Evolutionary conservation across 2,329 filamentous ascomycete species (phyloP).

Genomic region (Sordariomycetes sp.): DNA sequence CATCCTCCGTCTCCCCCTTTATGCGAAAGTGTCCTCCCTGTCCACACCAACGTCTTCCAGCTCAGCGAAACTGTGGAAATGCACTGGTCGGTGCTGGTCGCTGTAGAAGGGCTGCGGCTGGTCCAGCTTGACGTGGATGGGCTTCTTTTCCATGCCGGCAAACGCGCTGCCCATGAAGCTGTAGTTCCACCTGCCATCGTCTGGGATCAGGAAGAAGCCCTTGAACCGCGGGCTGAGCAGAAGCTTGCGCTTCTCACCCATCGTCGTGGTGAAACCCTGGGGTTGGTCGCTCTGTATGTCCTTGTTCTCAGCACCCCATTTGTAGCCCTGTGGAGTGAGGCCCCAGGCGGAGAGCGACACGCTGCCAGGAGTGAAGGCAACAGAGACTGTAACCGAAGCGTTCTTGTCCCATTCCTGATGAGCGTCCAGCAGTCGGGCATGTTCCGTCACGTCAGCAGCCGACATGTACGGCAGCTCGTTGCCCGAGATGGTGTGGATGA

Average conservation of each 20-base stretch:
- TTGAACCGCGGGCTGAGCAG: slow-evolving; percentile 87
- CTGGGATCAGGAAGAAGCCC: slow-evolving; percentile 93
- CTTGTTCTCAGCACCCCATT: slow-evolving; percentile 95
- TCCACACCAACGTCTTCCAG: slow-evolving; percentile 96
- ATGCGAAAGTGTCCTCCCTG: slow-evolving; percentile 86
- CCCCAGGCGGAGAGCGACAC: slow-evolving; percentile 93
- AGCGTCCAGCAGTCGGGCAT: slow-evolving; percentile 78
- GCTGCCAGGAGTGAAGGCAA: slow-evolving; percentile 92
- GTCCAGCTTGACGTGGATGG: slow-evolving; percentile 86
- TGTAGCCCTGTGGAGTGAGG: slow-evolving; percentile 84
- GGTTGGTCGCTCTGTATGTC: slow-evolving; percentile 89
- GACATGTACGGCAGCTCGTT: slow-evolving; percentile 97
- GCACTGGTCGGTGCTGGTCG: slow-evolving; percentile 81
- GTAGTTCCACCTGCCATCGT: slow-evolving; percentile 90
- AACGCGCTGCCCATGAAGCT: slow-evolving; percentile 94
- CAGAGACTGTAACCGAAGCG: slow-evolving; percentile 89
- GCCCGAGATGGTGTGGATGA: slow-evolving; percentile 92
- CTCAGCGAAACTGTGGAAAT: slow-evolving; percentile 97
- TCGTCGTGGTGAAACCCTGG: slow-evolving; percentile 80
- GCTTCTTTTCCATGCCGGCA: slow-evolving; percentile 79
- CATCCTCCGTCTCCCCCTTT: slow-evolving; percentile 16
- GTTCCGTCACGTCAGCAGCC: slow-evolving; percentile 86
- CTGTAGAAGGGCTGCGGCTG: slow-evolving; percentile 87
- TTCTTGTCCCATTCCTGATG: slow-evolving; percentile 61
- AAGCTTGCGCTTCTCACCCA: slow-evolving; percentile 94